phyloP scores from a whole-genome alignment of 1,284 basidiomycete genomes.

The Flammula alnicola region DNA sequence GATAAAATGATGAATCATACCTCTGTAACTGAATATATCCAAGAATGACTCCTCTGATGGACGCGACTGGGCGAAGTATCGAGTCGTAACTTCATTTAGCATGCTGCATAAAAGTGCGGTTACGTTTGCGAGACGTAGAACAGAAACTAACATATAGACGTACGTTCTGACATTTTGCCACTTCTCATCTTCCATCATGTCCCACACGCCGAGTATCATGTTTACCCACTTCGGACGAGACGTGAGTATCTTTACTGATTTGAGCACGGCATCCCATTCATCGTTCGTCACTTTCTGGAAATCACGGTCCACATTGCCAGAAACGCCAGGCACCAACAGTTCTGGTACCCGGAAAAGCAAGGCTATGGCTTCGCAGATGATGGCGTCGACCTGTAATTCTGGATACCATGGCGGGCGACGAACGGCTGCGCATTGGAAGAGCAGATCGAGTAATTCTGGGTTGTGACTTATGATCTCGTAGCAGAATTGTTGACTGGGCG shows the following conservation, averaged over 20 bases:
- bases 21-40: conserved; percentile 26
- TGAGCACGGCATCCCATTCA: conserved; percentile 20
- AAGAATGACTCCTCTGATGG: conserved; percentile 17
- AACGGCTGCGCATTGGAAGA: conserved; percentile 29
- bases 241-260: conserved; percentile 19
- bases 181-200: conserved; percentile 23
- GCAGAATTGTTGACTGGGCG: conserved; percentile 27
- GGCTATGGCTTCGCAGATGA: conserved; percentile 24
- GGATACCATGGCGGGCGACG: conserved; percentile 30
- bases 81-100: conserved; percentile 13
- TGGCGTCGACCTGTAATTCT: conserved; percentile 24
- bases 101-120: conserved; percentile 15
- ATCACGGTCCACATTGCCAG: conserved; percentile 16
- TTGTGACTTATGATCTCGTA: conserved; percentile 29
- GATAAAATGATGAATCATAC: conserved; percentile 9
- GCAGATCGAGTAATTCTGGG: conserved; percentile 30
- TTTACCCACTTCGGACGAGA: conserved; percentile 24
- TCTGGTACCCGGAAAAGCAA: conserved; percentile 25
- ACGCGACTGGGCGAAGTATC: conserved; percentile 20
- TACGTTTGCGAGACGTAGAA: neutral
- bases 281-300: conserved; percentile 13
- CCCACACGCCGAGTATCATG: conserved; percentile 21
- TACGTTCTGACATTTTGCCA: conserved; percentile 17
- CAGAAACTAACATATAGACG: conserved; percentile 10
- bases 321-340: conserved; percentile 25